Evolutionary conservation across 2,329 filamentous ascomycete species (phyloP), one percentile per base, ranked within the genome.

Genomic region (Alternaria brassicae): DNA sequence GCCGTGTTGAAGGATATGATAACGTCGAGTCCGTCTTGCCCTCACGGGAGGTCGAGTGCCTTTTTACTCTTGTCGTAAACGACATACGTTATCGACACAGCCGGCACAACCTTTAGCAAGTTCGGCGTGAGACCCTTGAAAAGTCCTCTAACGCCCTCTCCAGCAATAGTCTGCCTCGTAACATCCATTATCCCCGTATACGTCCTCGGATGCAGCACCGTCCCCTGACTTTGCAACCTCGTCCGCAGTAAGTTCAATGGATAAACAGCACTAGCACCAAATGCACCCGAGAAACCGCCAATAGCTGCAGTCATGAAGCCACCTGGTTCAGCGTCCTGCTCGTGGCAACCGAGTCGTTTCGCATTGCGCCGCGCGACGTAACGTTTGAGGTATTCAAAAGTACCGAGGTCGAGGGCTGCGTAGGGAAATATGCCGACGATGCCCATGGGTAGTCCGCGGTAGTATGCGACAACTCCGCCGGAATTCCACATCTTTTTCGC

Each of bases 371-470:
- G 80, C 32, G 90, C 86, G 64, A 96, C 88, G 7, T 84, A 84
- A 47, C 86, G 87, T 80, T 99, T 99, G 62, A 97, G 85, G 60
- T 95, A 88, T 79, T 99, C 95, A 73, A 98, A 99, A 0, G 92
- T 97, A 65, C 92, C 92, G 72, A 99, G 89, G 75, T 99, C 95
- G 73, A 99, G 96, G 49, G 95, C 95, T 40, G 93, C 94, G 77
- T 98, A 99, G 0, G 95, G 95, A 72, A 99, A 99, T 88, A 98
- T 97, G 75, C 95, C 95, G 50, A 97, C 81, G 4, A 99, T 84
- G 15, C 95, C 95, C 86, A 98, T 95, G 0, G 93, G 93, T 32
- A 99, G 85, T 39, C 95, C 95, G 53, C 94, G 92, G 78, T 98
- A 99, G 63, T 93, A 94, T 6, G 91, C 85, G 30, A 86, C 83